Evolutionary conservation across 148 eudicot species (phyloP).

Genomic region (Chenopodium berlandieri): DNA sequence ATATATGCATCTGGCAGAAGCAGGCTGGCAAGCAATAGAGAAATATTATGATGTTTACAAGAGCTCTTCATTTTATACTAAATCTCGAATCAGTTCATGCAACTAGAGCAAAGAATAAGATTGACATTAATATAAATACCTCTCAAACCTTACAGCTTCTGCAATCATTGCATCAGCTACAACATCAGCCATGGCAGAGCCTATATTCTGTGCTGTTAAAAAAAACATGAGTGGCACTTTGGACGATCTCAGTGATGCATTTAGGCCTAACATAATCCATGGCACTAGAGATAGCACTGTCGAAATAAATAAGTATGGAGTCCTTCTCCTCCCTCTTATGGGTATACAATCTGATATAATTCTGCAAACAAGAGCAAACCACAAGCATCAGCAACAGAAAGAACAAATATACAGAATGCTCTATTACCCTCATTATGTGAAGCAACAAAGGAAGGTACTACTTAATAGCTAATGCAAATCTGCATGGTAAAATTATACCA

Average conservation of each 20-base stretch:
- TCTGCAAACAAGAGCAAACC: constrained; percentile 47
- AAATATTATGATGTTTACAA: background rate
- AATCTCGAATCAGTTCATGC: background rate
- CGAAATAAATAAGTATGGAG: constrained; percentile 74
- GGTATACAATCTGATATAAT: constrained; percentile 92
- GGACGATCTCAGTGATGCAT: constrained; percentile 52
- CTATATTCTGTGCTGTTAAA: constrained; percentile 78
- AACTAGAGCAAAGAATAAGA: background rate
- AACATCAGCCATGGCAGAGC: constrained; percentile 99
- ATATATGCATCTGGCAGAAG: background rate
- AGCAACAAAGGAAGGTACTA: background rate
- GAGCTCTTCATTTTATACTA: background rate
- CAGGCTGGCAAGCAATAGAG: constrained; percentile 6
- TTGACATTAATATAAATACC: constrained; percentile 43
- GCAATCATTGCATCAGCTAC: constrained; percentile 99
- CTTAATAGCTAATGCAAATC: background rate
- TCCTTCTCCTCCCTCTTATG: constrained; percentile 76
- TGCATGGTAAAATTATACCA: background rate
- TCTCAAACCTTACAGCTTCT: constrained; percentile 81
- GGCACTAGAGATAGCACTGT: constrained; percentile 78
- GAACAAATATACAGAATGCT: background rate
- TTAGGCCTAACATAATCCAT: constrained; percentile 69
- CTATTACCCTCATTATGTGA: background rate
- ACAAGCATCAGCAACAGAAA: constrained; percentile 20
- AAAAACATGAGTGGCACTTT: constrained; percentile 56